These are phyloP conservation scores for Blastobotrys indianensis DNA, from an alignment of 1,139 yeast genomes.

Conservation along the genomic window DNA sequence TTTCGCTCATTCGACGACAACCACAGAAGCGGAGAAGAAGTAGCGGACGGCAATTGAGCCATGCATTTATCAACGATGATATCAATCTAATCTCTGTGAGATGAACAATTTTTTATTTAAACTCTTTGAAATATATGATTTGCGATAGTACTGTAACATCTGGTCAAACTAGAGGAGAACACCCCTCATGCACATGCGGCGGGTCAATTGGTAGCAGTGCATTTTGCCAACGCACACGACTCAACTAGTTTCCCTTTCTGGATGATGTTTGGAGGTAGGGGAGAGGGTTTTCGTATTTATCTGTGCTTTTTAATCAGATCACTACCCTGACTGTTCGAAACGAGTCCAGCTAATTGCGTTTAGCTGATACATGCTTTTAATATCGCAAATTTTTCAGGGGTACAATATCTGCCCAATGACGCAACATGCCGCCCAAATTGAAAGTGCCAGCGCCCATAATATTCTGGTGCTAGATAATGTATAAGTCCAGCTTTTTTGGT, in stretches of 20 bases:
- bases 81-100: too few species aligned
- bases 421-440: too few species aligned
- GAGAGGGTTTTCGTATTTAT: neutral
- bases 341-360: too few species aligned
- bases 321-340: too few species aligned
- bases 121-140: too few species aligned
- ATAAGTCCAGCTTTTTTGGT: too few species aligned
- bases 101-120: neutral
- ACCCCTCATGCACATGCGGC: conserved; percentile 8
- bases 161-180: neutral
- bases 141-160: neutral
- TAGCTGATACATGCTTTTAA: too few species aligned
- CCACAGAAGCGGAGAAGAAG: neutral
- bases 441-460: too few species aligned
- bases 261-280: neutral
- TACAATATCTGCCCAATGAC: too few species aligned
- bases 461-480: too few species aligned
- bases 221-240: neutral
- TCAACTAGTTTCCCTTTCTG: neutral
- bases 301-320: neutral
- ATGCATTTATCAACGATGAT: too few species aligned
- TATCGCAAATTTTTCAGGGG: too few species aligned
- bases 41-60: neutral
- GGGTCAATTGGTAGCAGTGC: conserved; percentile 2
- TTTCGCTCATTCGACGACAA: conserved; percentile 3